Conservation (phyloP, 1,139 yeast genomes). For the Taphrina sp. region DNA sequence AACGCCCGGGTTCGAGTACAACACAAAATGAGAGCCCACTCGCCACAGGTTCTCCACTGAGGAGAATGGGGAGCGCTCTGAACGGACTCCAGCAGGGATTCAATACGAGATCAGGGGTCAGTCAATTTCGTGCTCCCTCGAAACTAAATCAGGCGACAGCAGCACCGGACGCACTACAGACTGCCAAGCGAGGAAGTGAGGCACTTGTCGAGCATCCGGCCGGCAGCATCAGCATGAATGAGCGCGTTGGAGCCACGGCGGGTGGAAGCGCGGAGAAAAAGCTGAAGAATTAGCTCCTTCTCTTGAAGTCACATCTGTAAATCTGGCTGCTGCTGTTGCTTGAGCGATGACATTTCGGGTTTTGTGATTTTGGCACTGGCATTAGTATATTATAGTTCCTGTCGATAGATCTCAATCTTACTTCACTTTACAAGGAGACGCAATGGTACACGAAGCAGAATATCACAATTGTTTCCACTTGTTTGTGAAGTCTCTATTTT, state of each 20-base stretch:
- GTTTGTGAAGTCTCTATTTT: too few relatives aligned
- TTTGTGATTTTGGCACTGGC: too few relatives aligned
- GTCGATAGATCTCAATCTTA: too few relatives aligned
- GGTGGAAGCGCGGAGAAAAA: slow-evolving; percentile 15
- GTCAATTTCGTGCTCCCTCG: slow-evolving; percentile 23
- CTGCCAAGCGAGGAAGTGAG: slow-evolving; percentile 22
- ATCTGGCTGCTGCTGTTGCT: too few relatives aligned
- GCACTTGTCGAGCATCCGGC: slow-evolving; percentile 28
- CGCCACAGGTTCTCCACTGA: slow-evolving; percentile 14
- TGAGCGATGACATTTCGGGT: too few relatives aligned
- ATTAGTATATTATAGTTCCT: too few relatives aligned
- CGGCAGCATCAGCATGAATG: slow-evolving; percentile 16
- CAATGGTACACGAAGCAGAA: too few relatives aligned
- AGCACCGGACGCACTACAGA: not conserved
- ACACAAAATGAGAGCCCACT: slow-evolving; percentile 15
- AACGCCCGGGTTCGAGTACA: slow-evolving; percentile 28
- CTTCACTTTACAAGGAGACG: too few relatives aligned
- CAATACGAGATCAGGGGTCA: slow-evolving; percentile 12
- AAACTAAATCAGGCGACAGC: slow-evolving; percentile 16
- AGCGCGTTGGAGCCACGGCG: not conserved
- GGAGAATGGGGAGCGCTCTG: slow-evolving; percentile 13
- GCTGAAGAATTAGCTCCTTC: slow-evolving; percentile 3
- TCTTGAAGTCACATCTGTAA: too few relatives aligned
- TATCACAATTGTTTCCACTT: too few relatives aligned
- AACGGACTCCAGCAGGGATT: slow-evolving; percentile 3